Base-by-base conservation (phyloP, 331 rosid species). In the Quercus lobata region DNA sequence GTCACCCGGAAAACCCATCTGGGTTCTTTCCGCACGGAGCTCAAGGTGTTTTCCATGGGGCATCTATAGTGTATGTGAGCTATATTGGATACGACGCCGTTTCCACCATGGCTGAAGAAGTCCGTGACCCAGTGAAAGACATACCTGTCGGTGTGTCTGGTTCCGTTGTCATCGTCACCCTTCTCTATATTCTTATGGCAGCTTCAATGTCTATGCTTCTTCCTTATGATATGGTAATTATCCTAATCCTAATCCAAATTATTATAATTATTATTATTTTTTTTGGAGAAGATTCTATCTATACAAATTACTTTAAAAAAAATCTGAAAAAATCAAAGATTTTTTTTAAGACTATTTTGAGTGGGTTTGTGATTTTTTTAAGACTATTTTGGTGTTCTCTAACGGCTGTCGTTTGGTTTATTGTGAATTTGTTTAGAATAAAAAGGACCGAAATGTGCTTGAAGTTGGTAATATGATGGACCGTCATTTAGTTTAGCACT, bases 41-140 rank as follows among this genome's bases (percentile, higher is more conserved):
- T 10, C 44, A 92, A 0, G 97, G 98, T 2, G 94, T 94, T 10
- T 88, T 94, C 35, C 81, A 84, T 0, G 98, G 98, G 11, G 98
- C 98, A 0, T 89, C 97, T 15, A 83, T 81, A 72, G 98, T 94
- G 7, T 94, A 92, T 53, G 66, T 94, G 0, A 94, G 98, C 76
- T 94, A 92, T 75, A 94, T 94, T 7, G 98, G 98, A 0, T 94
- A 94, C 89, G 98, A 94, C 71, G 98, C 98, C 78, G 98, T 94
- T 32, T 94, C 98, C 1, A 94, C 98, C 7, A 89, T 94, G 97
- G 97, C 98, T 0, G 98, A 94, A 53, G 98, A 94, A 78, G 98
- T 94, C 0, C 88, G 69, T 1, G 78, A 88, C 3, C 98, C 98
- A 1, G 96, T 89, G 0, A 92, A 90, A 81, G 98, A 94, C 75